Base-by-base conservation (phyloP, 176 grass and related monocot genomes). In the Tillandsia leiboldiana region DNA sequence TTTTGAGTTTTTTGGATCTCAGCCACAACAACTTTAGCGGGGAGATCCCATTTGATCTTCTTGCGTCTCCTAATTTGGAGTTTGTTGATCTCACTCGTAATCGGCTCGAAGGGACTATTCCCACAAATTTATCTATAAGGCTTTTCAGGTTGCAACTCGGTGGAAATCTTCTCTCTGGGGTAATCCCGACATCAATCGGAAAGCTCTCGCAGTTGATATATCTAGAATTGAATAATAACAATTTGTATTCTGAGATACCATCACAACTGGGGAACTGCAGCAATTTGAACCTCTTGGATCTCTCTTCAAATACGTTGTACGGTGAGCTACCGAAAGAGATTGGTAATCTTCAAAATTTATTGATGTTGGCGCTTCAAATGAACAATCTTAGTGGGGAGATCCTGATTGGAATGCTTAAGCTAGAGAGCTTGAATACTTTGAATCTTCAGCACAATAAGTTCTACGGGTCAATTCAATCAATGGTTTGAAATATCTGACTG, bases 121-220 rank as follows among this genome's bases (percentile, higher is more conserved):
- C 81, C 0, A 0, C 0, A 0, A 81, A 18, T 3, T 69, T 87
- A 8, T 91, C 92, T 50, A 0, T 0, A 2, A 79, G 1, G 1
- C 78, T 96, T 15, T 79, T 4, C 1, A n/a, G n/a, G n/a, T n/a
- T 96, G 15, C 58, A 77, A 9, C 76, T 92, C 29, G 79, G 86
- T 58, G 1, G 0, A 7, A 96, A 96, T 64, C 0, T 0, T 1
- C 80, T 92, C 1, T 10, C 0, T 77, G 92, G 81, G 51, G 42
- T 1, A 42, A 89, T 96, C 22, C 76, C 88, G 1, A 1, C 2
- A 0, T 23, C 79, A 2, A 71, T 91, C 26, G 68, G 86, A 28
- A 1, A 79, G 9, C 57, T 62, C 3, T 50, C 3, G 1, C 0
- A 0, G 2, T 52, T 91, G 73, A 15, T 63, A 42, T 1, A 42